These are phyloP conservation scores for Hymenochaete sp. DNA, from an alignment of 1,284 basidiomycete genomes.

Conservation along the genomic window DNA sequence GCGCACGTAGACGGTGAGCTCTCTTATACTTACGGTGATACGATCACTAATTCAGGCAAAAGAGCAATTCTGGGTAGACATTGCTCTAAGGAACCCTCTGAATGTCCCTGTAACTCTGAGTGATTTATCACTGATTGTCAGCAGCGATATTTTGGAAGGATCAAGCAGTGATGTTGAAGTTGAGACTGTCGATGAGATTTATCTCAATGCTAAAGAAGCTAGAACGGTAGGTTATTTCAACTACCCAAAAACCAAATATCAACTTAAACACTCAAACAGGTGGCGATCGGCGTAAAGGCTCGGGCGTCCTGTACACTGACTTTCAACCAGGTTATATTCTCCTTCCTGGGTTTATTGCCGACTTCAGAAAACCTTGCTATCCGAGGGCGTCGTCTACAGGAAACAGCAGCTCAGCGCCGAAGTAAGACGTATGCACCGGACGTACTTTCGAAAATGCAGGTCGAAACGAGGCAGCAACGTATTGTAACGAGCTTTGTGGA, in stretches of 20 bases:
- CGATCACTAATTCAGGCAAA: conserved; percentile 24
- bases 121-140: conserved; percentile 48
- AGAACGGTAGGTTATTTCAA: conserved; percentile 40
- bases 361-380: conserved; percentile 49
- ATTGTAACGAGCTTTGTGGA: conserved; percentile 49
- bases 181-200: conserved; percentile 49
- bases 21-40: neutral
- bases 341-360: conserved; percentile 61
- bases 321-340: conserved; percentile 48
- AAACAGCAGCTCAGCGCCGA: conserved; percentile 59
- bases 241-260: conserved; percentile 2
- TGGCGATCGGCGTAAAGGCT: conserved; percentile 53
- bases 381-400: conserved; percentile 60
- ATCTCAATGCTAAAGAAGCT: conserved; percentile 47
- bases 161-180: conserved; percentile 41
- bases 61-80: conserved; percentile 73
- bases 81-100: conserved; percentile 60
- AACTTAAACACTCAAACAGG: conserved; percentile 29
- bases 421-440: conserved; percentile 59
- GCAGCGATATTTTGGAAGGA: conserved; percentile 23
- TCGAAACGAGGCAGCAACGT: conserved; percentile 52
- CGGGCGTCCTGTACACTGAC: conserved; percentile 41
- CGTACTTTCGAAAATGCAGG: conserved; percentile 42
- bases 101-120: conserved; percentile 59
- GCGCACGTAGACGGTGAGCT: conserved; percentile 53